Evolutionary conservation across 371 early-diverging fungal species (phyloP), one percentile per base, ranked within the genome.

Genomic region (Batkoa obscura): DNA sequence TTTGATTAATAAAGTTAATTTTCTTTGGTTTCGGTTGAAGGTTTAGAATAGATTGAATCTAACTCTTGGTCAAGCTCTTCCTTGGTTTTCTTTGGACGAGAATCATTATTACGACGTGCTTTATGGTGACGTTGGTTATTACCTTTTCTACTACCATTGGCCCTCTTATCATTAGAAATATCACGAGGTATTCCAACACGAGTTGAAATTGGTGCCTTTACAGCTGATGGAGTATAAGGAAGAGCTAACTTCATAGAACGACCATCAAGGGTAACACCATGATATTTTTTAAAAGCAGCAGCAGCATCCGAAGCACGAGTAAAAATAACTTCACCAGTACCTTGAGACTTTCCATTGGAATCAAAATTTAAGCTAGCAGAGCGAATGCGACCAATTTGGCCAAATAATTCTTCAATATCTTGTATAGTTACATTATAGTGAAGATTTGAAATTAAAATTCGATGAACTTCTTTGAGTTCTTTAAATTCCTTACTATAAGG

Each of bases 211-310:
- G 39, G 13, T 38, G 38, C 5, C 3, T 5, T 30, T 3, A 38
- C 53, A 6, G 6, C 12, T 3, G 53, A 15, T 53, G 82, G 77
- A 43, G 68, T 65, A 56, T 78, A 66, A 32, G 79, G 66, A 31
- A 83, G 68, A 62, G 84, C 86, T 48, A 86, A 79, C 58, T 66
- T 73, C 84, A 86, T 85, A 15, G 80, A 72, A 47, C 72, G 71
- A 65, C 78, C 75, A 68, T 86, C 86, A 13, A 85, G 72, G 1
- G 75, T 70, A 39, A 83, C 75, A 55, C 71, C 71, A 63, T 85
- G 70, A 68, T 81, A 85, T 55, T 77, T 78, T 47, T 68, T 65
- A 55, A 78, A 64, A 6, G 86, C 83, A 30, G 54, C 43, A 3
- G 62, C 57, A 2, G 84, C 79, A 59, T 87, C 81, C 35, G 62